A percentile compares a stretch with the other conserved stretches of the same genome.
phyloP scores from a whole-genome alignment of 176 grass and related monocot species.

The Rhipidocladum racemiflorum region DNA sequence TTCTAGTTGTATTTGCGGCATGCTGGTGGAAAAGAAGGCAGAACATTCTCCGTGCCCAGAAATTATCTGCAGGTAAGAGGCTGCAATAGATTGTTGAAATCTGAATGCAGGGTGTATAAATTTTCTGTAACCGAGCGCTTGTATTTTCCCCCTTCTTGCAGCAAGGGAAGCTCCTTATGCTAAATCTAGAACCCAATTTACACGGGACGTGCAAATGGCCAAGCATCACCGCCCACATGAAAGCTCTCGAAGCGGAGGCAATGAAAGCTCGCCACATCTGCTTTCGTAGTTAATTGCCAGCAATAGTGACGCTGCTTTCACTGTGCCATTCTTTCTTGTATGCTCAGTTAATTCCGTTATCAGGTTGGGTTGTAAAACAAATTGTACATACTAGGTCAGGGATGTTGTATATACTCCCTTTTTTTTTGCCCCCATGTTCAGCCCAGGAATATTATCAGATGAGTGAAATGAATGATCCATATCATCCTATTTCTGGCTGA shows the following conservation, averaged over 20 bases:
- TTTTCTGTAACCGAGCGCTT: background rate
- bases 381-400: constrained; percentile 44
- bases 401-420: constrained; percentile 29
- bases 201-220: constrained; percentile 71
- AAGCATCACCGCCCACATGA: constrained; percentile 72
- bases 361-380: constrained; percentile 9
- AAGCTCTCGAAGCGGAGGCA: constrained; percentile 37
- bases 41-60: constrained; percentile 81
- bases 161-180: constrained; percentile 99
- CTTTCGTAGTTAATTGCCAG: constrained; percentile 21
- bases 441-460: background rate
- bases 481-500: constrained; percentile 6
- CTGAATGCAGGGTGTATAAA: background rate
- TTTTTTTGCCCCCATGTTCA: background rate
- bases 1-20: constrained; percentile 64
- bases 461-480: background rate
- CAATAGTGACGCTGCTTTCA: background rate
- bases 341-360: background rate
- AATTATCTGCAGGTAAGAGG: constrained; percentile 66
- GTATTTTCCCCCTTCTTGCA: constrained; percentile 13
- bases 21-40: constrained; percentile 96
- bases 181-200: constrained; percentile 81
- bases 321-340: constrained; percentile 9
- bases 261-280: constrained; percentile 41
- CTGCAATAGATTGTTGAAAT: background rate